A percentile compares a stretch with the other conserved stretches of the same genome.
These are phyloP conservation scores for Ilyonectria robusta DNA, from an alignment of 2,329 filamentous ascomycete species.

Conservation along the genomic window DNA sequence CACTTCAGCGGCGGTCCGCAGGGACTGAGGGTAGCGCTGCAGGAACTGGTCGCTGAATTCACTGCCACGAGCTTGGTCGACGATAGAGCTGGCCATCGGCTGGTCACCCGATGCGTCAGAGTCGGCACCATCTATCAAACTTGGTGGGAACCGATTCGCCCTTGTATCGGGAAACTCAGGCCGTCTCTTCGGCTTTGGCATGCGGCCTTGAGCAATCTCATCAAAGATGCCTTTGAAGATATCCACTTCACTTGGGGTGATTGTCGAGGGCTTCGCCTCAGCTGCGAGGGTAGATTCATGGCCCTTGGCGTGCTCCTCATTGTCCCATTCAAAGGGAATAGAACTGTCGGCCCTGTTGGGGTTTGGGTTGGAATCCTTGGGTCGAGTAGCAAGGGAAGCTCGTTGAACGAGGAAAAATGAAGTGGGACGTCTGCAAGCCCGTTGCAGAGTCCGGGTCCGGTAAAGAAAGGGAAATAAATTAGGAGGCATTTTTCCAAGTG, in stretches of 20 bases:
- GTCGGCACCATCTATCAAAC: constrained; percentile 9
- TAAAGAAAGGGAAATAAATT: constrained; percentile 78
- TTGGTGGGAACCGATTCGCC: not conserved
- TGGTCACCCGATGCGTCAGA: not conserved
- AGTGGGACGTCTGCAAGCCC: constrained; percentile 45
- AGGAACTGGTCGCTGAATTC: constrained; percentile 55
- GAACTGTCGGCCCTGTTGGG: constrained; percentile 50
- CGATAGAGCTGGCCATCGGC: constrained; percentile 46
- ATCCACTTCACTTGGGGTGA: constrained; percentile 70
- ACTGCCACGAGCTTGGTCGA: constrained; percentile 52
- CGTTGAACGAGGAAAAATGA: constrained; percentile 41
- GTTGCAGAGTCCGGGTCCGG: constrained; percentile 73
- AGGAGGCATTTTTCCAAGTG: constrained; percentile 57
- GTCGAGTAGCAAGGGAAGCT: constrained; percentile 38
- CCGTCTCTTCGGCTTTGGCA: constrained; percentile 49
- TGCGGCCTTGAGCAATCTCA: constrained; percentile 56
- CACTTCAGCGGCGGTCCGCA: constrained; percentile 57
- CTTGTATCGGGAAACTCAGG: constrained; percentile 11
- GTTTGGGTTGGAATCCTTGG: constrained; percentile 19
- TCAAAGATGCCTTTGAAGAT: constrained; percentile 73
- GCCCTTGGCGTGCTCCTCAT: constrained; percentile 54
- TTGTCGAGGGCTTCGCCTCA: constrained; percentile 38
- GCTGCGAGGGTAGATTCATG: constrained; percentile 2
- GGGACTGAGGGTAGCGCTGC: constrained; percentile 55
- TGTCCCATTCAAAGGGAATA: constrained; percentile 69